Conservation (phyloP, 805 yeast genomes). For the Zygosaccharomyces siamensis region DNA sequence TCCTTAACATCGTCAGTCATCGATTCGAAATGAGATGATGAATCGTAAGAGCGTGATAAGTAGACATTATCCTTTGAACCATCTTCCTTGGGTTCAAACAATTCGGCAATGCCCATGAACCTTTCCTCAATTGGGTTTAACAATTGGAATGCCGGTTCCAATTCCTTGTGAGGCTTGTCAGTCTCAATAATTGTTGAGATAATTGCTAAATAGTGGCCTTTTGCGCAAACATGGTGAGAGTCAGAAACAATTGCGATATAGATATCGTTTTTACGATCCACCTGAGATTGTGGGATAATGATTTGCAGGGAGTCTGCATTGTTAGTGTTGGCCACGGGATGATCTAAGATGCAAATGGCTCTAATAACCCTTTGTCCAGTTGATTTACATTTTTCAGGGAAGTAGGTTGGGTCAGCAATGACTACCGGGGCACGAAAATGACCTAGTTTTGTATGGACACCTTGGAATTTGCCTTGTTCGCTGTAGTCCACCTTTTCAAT, state of each 20-base stretch:
- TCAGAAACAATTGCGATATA: constrained; percentile 87
- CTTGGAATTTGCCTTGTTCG: constrained; percentile 67
- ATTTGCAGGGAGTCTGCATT: constrained; percentile 88
- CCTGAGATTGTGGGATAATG: constrained; percentile 94
- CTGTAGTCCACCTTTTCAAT: constrained; percentile 81
- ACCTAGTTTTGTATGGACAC: constrained; percentile 90
- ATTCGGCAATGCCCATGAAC: constrained; percentile 88
- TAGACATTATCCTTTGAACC: constrained; percentile 76
- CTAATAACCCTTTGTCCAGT: constrained; percentile 37
- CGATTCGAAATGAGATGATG: constrained; percentile 91
- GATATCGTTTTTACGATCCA: constrained; percentile 87
- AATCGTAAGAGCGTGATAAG: constrained; percentile 86
- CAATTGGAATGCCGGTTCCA: constrained; percentile 89
- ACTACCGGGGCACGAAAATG: constrained; percentile 87
- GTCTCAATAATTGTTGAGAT: constrained; percentile 94
- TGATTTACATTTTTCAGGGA: constrained; percentile 55
- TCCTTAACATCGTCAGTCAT: constrained; percentile 97
- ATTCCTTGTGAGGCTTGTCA: constrained; percentile 82
- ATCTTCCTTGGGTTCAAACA: constrained; percentile 81
- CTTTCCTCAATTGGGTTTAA: constrained; percentile 77
- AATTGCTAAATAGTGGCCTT: constrained; percentile 87
- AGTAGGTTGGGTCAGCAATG: constrained; percentile 96
- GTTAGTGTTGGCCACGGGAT: constrained; percentile 76
- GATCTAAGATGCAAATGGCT: constrained; percentile 76
- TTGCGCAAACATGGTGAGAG: constrained; percentile 84